Evolutionary conservation across 306 rosid species (phyloP).

Genomic region (Heteromeles arbutifolia): DNA sequence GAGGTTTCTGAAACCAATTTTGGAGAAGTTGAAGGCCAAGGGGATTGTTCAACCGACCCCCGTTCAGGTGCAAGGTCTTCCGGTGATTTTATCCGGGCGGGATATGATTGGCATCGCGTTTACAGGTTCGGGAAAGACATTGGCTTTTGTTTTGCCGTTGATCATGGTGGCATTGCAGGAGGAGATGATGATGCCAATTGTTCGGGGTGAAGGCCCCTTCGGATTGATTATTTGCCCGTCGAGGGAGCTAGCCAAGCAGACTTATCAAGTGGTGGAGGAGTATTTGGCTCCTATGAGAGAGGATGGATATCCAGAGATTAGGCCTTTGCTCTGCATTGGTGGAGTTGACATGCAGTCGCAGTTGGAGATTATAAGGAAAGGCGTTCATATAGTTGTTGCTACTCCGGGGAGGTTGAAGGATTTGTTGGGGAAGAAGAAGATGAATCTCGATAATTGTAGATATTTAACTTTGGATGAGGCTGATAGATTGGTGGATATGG

Average conservation of each 20-base stretch:
- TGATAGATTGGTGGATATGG: slow-evolving; percentile 86
- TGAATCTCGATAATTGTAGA: slow-evolving; percentile 70
- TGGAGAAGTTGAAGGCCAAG: slow-evolving; percentile 65
- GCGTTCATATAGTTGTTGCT: slow-evolving; percentile 94
- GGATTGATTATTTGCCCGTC: slow-evolving; percentile 81
- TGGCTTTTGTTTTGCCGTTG: slow-evolving; percentile 86
- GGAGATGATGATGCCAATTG: slow-evolving; percentile 87
- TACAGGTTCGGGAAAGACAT: slow-evolving; percentile 85
- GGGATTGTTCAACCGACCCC: slow-evolving; percentile 96
- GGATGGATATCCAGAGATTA: slow-evolving; percentile 81
- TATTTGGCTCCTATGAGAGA: slow-evolving; percentile 64
- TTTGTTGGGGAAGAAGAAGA: slow-evolving; percentile 90
- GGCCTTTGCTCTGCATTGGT: slow-evolving; percentile 90
- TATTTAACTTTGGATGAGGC: slow-evolving; percentile 89
- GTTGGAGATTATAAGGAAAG: slow-evolving; percentile 74
- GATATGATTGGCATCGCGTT: slow-evolving; percentile 97
- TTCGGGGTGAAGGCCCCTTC: slow-evolving; percentile 87
- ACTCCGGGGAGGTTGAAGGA: slow-evolving; percentile 95
- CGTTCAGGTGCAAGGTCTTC: slow-evolving; percentile 94
- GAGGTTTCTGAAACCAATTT: slow-evolving; percentile 81
- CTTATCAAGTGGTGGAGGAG: slow-evolving; percentile 77
- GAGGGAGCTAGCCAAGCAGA: slow-evolving; percentile 91
- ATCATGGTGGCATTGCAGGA: slow-evolving; percentile 89
- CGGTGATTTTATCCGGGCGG: slow-evolving; percentile 75
- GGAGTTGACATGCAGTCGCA: slow-evolving; percentile 89